These are phyloP conservation scores for Coriaria nepalensis DNA, from an alignment of 306 rosid species.

Conservation along the genomic window DNA sequence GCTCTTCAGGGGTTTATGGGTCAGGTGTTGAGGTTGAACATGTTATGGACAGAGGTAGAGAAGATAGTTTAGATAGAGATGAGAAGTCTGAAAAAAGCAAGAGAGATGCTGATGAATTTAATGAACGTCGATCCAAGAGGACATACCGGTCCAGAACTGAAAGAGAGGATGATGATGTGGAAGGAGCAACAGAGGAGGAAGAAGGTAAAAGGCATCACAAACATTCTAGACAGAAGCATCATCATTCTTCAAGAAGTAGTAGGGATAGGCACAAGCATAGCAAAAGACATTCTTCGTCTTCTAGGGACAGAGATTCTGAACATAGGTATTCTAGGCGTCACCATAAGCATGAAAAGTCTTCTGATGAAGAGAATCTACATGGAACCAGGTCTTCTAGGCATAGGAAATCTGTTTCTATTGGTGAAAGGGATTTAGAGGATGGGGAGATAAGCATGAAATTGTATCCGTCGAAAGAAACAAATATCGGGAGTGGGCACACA, in stretches of 20 bases:
- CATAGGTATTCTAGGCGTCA: slow-evolving; percentile 19
- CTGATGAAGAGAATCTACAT: slow-evolving; percentile 21
- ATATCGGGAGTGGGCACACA: slow-evolving; percentile 19
- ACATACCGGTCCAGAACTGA: slow-evolving; percentile 46
- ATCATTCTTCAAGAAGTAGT: slow-evolving; percentile 34
- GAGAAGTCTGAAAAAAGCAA: slow-evolving; percentile 24
- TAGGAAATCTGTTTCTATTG: slow-evolving; percentile 19
- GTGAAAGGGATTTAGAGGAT: slow-evolving; percentile 43
- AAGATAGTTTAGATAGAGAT: slow-evolving; percentile 36
- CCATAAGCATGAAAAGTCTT: slow-evolving; percentile 14
- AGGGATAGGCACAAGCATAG: slow-evolving; percentile 44
- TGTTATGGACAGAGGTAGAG: slow-evolving; percentile 44
- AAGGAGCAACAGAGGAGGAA: slow-evolving; percentile 10
- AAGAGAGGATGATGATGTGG: slow-evolving; percentile 11
- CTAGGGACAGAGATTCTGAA: slow-evolving; percentile 31
- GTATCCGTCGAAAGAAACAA: slow-evolving; percentile 24
- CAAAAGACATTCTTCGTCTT: slow-evolving; percentile 46
- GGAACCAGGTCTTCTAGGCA: slow-evolving; percentile 20
- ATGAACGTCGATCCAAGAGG: slow-evolving; percentile 41
- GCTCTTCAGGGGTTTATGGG: slow-evolving; percentile 37
- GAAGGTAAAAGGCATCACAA: slow-evolving; percentile 30
- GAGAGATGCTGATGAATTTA: slow-evolving; percentile 16
- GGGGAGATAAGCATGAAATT: slow-evolving; percentile 48
- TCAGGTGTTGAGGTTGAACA: slow-evolving; percentile 33
- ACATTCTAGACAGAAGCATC: slow-evolving; percentile 44